Evolutionary conservation across 495 filamentous ascomycete species (phyloP).

Genomic region (Hyaloscypha hepaticicola): DNA sequence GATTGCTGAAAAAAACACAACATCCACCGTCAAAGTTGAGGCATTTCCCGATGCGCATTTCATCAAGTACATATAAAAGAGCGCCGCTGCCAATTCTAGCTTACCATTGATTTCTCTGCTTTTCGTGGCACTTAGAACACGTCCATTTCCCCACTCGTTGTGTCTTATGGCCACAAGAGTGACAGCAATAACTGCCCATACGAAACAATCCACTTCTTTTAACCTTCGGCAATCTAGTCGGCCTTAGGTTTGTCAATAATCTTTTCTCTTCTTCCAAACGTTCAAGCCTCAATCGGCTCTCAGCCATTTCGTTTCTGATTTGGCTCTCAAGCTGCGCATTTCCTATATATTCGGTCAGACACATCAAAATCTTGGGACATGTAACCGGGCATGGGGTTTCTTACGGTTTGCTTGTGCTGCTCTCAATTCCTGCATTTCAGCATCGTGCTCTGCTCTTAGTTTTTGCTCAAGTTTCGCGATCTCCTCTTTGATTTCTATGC

Average conservation of each 20-base stretch:
- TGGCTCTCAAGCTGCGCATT: background rate
- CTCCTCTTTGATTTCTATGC: slow-evolving; percentile 1
- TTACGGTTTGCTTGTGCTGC: background rate
- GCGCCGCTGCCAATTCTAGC: no score
- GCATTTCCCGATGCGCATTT: background rate
- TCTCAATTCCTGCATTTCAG: background rate
- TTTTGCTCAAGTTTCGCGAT: slow-evolving; percentile 1
- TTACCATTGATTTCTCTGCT: slow-evolving; percentile 2
- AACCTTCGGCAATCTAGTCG: background rate
- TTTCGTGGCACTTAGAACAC: background rate
- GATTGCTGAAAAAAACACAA: no score
- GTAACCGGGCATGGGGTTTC: background rate
- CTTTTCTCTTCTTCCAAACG: background rate
- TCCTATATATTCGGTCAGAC: background rate
- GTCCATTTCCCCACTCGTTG: background rate
- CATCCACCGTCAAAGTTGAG: no score
- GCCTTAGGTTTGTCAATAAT: background rate
- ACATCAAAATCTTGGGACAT: background rate
- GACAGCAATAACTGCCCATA: background rate
- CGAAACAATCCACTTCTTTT: slow-evolving; percentile 2
- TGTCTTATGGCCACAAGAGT: background rate
- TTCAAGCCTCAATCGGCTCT: background rate
- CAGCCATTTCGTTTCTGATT: background rate
- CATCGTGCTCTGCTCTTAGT: background rate
- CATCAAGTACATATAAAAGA: no score